Conservation (phyloP, 1,139 yeast genomes). For the Protomyces gravidus region DNA sequence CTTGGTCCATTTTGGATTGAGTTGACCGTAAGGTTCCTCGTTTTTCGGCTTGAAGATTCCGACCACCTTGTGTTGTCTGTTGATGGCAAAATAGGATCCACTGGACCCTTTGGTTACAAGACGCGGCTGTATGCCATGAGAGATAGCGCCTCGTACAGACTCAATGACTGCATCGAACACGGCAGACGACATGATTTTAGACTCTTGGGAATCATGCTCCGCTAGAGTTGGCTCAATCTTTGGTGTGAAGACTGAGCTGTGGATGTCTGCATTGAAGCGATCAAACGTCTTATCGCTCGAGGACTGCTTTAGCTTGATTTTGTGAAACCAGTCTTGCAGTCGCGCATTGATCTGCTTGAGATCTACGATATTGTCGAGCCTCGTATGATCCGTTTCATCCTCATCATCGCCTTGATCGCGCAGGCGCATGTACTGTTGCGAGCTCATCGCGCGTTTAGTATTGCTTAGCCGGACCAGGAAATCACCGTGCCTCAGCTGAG, state of each 20-base stretch:
- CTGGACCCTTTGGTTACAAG: slow-evolving; percentile 65
- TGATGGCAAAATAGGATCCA: slow-evolving; percentile 62
- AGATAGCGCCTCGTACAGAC: slow-evolving; percentile 47
- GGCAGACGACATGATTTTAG: slow-evolving; percentile 39
- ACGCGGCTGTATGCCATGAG: slow-evolving; percentile 46
- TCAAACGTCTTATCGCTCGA: slow-evolving; percentile 15
- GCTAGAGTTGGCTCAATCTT: neutral
- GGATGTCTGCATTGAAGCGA: slow-evolving; percentile 11
- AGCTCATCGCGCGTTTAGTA: neutral
- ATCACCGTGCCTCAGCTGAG: too few relatives aligned
- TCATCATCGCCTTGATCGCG: slow-evolving; percentile 12
- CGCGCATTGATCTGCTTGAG: slow-evolving; percentile 29
- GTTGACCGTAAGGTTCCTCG: slow-evolving; percentile 76
- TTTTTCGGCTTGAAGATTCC: slow-evolving; percentile 77
- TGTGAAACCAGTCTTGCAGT: slow-evolving; percentile 28
- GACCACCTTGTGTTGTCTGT: slow-evolving; percentile 42
- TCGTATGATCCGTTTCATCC: slow-evolving; percentile 4
- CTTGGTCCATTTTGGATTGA: slow-evolving; percentile 76
- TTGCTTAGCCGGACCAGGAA: too few relatives aligned
- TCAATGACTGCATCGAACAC: slow-evolving; percentile 45
- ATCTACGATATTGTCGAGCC: slow-evolving; percentile 27
- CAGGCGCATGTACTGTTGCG: slow-evolving; percentile 1
- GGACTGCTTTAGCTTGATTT: slow-evolving; percentile 13
- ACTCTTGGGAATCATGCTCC: neutral
- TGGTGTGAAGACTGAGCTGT: slow-evolving; percentile 23